A percentile compares a stretch with the other conserved stretches of the same genome.
phyloP scores from a whole-genome alignment of 768 basidiomycete genomes.

The Cystofilobasidium macerans region DNA sequence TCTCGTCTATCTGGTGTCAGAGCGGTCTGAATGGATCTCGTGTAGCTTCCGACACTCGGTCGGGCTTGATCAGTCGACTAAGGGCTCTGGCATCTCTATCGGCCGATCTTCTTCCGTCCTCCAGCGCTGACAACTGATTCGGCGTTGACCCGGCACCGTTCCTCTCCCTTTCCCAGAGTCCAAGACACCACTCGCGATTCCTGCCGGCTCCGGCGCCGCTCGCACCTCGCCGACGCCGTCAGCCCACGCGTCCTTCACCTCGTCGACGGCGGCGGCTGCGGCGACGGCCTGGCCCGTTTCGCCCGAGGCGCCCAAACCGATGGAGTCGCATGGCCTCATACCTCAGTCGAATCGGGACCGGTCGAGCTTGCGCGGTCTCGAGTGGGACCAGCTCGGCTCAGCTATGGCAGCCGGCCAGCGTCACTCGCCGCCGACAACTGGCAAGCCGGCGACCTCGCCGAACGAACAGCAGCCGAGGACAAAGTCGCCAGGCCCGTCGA shows the following conservation, averaged over 20 bases:
- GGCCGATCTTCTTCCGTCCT: neutral
- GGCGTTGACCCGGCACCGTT: too few species aligned
- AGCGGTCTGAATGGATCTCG: too few species aligned
- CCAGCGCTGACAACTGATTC: too few species aligned
- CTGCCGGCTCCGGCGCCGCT: too few species aligned
- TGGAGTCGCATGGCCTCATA: neutral
- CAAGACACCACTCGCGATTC: too few species aligned
- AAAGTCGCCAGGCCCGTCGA: neutral
- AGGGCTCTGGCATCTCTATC: too few species aligned
- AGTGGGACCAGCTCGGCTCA: neutral
- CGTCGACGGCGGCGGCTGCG: neutral
- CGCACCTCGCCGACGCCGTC: conserved; percentile 3
- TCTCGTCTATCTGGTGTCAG: neutral
- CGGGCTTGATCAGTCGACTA: too few species aligned
- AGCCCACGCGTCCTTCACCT: neutral
- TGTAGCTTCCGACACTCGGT: too few species aligned
- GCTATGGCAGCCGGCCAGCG: neutral
- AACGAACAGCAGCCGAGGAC: neutral
- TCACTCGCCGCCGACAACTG: neutral
- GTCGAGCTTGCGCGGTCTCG: neutral
- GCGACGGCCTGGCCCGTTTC: neutral
- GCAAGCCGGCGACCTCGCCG: too few species aligned
- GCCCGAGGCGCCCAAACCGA: neutral
- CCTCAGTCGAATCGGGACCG: neutral
- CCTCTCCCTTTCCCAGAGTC: too few species aligned